Conservation (phyloP, 1,284 basidiomycete species). For the Trichosporon sp. region DNA sequence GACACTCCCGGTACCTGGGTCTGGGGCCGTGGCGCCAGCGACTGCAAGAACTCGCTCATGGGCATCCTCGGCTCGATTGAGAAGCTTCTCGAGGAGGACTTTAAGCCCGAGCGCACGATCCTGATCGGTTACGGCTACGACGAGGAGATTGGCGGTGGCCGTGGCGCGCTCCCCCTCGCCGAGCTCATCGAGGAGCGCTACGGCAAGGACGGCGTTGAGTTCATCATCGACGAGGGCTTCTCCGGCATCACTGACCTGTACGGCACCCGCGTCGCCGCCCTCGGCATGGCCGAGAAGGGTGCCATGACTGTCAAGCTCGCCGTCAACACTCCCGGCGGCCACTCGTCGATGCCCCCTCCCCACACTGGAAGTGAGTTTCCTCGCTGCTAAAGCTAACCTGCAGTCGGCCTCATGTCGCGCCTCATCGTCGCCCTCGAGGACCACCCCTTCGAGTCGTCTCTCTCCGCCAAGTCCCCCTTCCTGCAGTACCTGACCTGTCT, state of each 20-base stretch:
- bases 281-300: slow-evolving; percentile 61
- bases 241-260: slow-evolving; percentile 50
- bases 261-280: slow-evolving; percentile 51
- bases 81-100: slow-evolving; percentile 58
- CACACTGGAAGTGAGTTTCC: slow-evolving; percentile 56
- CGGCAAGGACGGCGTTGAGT: slow-evolving; percentile 54
- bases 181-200: slow-evolving; percentile 52
- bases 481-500: slow-evolving; percentile 59
- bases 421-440: slow-evolving; percentile 52
- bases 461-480: slow-evolving; percentile 55
- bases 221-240: slow-evolving; percentile 60
- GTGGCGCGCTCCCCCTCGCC: slow-evolving; percentile 54
- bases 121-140: slow-evolving; percentile 61
- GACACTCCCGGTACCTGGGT: slow-evolving; percentile 56
- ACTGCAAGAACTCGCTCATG: slow-evolving; percentile 59
- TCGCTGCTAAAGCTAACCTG: neutral
- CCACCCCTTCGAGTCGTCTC: slow-evolving; percentile 49
- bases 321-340: slow-evolving; percentile 55
- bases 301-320: slow-evolving; percentile 46
- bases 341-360: slow-evolving; percentile 53
- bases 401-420: slow-evolving; percentile 55
- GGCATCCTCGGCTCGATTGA: slow-evolving; percentile 60
- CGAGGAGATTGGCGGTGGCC: slow-evolving; percentile 56
- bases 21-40: slow-evolving; percentile 60
- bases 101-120: slow-evolving; percentile 58